A percentile compares a stretch with the other conserved stretches of the same genome.
These are phyloP conservation scores for Zalaria sp. DNA, from an alignment of 2,329 filamentous ascomycete genomes.

Conservation along the genomic window DNA sequence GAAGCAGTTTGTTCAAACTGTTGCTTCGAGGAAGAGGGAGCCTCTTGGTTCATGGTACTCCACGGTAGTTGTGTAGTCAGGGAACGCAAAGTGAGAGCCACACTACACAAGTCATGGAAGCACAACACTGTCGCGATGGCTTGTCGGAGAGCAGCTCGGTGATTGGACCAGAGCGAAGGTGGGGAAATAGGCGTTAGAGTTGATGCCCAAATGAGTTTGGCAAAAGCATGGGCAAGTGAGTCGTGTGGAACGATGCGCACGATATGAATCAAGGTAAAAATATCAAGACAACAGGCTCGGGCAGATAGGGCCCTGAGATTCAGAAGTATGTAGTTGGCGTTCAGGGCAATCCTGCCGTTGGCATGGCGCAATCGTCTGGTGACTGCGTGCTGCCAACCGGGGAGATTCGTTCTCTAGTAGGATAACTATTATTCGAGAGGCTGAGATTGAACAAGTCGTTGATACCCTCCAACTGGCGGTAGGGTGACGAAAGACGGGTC, in stretches of 20 bases:
- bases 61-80: constrained; percentile 43
- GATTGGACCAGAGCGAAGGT: no score
- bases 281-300: no score
- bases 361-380: background rate
- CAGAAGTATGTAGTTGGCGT: no score
- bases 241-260: no score
- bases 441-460: background rate
- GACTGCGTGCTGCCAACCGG: background rate
- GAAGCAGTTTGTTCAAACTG: constrained; percentile 5
- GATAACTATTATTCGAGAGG: background rate
- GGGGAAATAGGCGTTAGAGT: no score
- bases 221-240: no score
- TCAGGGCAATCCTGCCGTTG: background rate
- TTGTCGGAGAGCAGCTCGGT: no score
- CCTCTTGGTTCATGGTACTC: constrained; percentile 7
- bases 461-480: background rate
- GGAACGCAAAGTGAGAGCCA: no score
- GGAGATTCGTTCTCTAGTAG: background rate
- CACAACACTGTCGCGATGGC: background rate
- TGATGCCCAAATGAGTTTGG: no score
- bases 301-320: no score
- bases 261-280: no score
- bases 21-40: constrained; percentile 2
- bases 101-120: background rate
- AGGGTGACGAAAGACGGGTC: background rate